Conservation (phyloP, 2,329 filamentous ascomycete genomes). For the Pseudogymnoascus sp. region DNA sequence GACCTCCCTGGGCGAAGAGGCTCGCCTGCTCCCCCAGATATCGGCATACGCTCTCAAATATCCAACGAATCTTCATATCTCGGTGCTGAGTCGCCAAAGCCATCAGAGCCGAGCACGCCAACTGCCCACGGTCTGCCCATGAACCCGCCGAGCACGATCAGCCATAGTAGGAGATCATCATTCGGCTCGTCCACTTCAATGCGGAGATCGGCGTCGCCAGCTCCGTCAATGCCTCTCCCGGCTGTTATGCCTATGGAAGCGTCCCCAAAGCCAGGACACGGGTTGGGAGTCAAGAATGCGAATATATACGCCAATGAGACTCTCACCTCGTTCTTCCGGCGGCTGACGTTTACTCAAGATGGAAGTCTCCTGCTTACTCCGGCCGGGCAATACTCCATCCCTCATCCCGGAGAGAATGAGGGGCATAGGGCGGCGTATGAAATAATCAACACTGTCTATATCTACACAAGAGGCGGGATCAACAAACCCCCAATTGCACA, state of each 20-base stretch:
- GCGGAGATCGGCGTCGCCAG: conserved; percentile 83
- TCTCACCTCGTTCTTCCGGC: conserved; percentile 90
- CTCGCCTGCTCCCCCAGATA: conserved; percentile 85
- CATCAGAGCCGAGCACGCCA: conserved; percentile 89
- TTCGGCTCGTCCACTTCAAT: conserved; percentile 69
- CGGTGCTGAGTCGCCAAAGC: conserved; percentile 70
- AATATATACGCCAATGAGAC: conserved; percentile 95
- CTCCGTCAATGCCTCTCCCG: conserved; percentile 85
- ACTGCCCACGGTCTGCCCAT: conserved; percentile 84
- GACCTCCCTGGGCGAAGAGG: conserved; percentile 84
- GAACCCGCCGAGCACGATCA: conserved; percentile 86
- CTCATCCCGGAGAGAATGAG: conserved; percentile 57
- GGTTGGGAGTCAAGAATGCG: conserved; percentile 69
- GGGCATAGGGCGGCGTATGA: conserved; percentile 70
- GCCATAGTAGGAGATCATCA: conserved; percentile 88
- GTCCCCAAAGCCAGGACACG: conserved; percentile 64
- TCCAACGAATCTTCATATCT: conserved; percentile 45
- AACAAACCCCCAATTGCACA: conserved; percentile 95
- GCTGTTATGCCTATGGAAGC: conserved; percentile 91
- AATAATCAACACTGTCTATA: conserved; percentile 93
- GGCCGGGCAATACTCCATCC: conserved; percentile 87
- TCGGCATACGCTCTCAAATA: conserved; percentile 59
- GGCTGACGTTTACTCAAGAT: conserved; percentile 90
- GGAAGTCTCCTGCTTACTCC: conserved; percentile 90
- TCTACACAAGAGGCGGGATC: conserved; percentile 91